Percentiles rank a stretch among this genome's conserved stretches.
Evolutionary conservation across 169 alveolate genomes (phyloP).

Genomic region (Eimeria sp.): DNA sequence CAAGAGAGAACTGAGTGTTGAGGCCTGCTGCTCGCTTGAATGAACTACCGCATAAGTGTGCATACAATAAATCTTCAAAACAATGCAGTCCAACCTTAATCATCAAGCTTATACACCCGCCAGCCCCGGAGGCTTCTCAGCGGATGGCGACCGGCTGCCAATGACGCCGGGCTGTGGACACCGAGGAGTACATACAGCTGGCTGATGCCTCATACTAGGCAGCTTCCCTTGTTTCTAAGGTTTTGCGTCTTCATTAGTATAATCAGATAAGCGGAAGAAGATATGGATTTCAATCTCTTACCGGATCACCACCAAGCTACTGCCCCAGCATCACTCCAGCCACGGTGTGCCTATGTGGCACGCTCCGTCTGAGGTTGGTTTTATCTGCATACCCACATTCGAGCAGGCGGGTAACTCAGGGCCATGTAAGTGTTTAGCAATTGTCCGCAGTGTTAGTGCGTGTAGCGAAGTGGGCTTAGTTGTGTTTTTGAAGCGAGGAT

Average conservation of each 20-base stretch:
- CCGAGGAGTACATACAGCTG: background rate
- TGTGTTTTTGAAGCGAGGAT: too few relatives aligned
- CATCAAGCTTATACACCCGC: background rate
- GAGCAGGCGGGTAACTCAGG: too few relatives aligned
- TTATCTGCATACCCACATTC: too few relatives aligned
- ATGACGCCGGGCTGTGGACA: background rate
- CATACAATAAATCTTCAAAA: background rate
- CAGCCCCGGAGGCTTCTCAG: slow-evolving; percentile 60
- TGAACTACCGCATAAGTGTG: background rate
- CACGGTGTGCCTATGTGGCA: too few relatives aligned
- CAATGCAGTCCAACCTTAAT: too few relatives aligned
- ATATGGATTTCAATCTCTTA: background rate
- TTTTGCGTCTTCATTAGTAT: background rate
- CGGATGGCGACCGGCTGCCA: slow-evolving; percentile 62
- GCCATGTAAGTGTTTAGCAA: too few relatives aligned
- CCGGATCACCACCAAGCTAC: background rate
- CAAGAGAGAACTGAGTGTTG: background rate
- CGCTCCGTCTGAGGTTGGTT: too few relatives aligned
- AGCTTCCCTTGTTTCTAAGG: background rate
- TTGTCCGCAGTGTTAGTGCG: too few relatives aligned
- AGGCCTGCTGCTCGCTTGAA: background rate
- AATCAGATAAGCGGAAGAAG: background rate
- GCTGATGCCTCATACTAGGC: background rate
- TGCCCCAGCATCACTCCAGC: background rate
- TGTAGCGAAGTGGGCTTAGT: too few relatives aligned